These are phyloP conservation scores for Diplosphaera chodatii DNA, from an alignment of 139 green algal species.

Conservation along the genomic window DNA sequence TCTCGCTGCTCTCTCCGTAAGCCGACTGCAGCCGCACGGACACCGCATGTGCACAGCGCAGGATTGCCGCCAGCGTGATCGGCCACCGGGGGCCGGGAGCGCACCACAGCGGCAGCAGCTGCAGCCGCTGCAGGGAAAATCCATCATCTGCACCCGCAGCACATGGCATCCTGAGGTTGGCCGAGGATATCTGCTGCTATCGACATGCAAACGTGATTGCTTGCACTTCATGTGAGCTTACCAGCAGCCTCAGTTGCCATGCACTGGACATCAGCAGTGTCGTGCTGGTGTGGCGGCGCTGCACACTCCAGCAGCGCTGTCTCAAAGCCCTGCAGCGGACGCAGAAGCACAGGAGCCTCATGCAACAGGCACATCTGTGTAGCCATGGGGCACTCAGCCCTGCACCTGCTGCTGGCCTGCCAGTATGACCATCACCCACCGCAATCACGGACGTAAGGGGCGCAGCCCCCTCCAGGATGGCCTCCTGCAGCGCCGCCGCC, in stretches of 20 bases:
- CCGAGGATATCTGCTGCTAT: too few relatives aligned
- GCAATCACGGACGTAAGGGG: not conserved
- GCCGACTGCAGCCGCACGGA: not conserved
- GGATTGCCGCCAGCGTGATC: not conserved
- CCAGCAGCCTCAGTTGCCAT: too few relatives aligned
- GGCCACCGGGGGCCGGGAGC: not conserved
- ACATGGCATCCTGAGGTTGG: too few relatives aligned
- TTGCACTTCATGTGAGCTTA: too few relatives aligned
- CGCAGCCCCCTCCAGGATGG: not conserved
- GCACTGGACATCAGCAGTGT: not conserved
- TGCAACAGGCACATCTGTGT: too few relatives aligned
- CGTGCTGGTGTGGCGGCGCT: not conserved
- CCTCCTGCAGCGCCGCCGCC: not conserved
- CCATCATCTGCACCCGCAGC: not conserved
- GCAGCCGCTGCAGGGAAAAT: not conserved
- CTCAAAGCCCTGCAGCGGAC: constrained; percentile 15
- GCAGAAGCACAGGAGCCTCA: too few relatives aligned
- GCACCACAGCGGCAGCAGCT: not conserved
- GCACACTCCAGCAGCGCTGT: constrained; percentile 21
- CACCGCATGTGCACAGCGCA: not conserved
- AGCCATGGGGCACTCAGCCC: too few relatives aligned
- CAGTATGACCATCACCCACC: too few relatives aligned
- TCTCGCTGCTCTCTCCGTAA: not conserved
- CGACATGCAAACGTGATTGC: too few relatives aligned
- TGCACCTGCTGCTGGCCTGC: too few relatives aligned